phyloP scores from a whole-genome alignment of 139 green algal genomes.

The Desmodesmus armatus region DNA sequence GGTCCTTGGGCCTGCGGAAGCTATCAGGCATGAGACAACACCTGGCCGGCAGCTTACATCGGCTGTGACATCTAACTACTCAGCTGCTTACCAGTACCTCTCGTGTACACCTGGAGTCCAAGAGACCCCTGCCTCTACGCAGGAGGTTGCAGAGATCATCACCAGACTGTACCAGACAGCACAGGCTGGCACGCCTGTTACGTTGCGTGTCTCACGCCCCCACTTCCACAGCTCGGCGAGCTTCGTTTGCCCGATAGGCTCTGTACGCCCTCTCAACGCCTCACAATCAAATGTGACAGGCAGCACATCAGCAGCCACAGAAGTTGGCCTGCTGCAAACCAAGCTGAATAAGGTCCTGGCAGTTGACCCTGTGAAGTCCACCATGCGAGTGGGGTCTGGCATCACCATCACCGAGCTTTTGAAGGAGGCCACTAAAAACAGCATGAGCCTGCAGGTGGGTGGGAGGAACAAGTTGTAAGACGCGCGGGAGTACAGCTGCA shows the following conservation, averaged over 20 bases:
- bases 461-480: background rate
- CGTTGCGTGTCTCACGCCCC: constrained; percentile 8
- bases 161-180: constrained; percentile 13
- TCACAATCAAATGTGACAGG: background rate
- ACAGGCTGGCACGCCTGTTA: background rate
- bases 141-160: background rate
- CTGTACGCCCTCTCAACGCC: too few species aligned
- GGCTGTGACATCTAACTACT: too few species aligned
- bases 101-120: too few species aligned
- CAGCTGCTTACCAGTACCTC: too few species aligned
- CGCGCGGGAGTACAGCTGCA: too few species aligned
- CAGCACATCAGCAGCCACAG: background rate
- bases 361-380: background rate
- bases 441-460: constrained; percentile 39
- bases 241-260: constrained; percentile 10
- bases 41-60: too few species aligned
- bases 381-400: constrained; percentile 35
- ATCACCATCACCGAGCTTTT: constrained; percentile 27
- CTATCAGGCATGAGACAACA: too few species aligned
- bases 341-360: constrained; percentile 33
- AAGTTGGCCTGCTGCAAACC: constrained; percentile 17
- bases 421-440: background rate
- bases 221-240: background rate
- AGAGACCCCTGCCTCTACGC: background rate
- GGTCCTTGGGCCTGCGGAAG: too few species aligned